Conservation (phyloP, 495 filamentous ascomycete species). For the Melanomma pulvis-pyrius region DNA sequence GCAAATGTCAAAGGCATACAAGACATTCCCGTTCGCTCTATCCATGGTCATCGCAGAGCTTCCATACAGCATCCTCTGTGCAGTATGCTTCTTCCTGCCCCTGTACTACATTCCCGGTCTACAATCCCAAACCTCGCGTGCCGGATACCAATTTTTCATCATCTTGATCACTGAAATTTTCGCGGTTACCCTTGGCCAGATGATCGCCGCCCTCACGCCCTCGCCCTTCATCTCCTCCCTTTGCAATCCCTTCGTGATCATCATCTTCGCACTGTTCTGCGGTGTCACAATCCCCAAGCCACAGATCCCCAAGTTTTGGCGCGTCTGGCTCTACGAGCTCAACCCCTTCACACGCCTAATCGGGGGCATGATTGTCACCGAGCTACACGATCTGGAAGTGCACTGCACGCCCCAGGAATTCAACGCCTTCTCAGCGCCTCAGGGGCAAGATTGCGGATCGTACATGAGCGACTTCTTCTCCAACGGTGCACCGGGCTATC, state of each 20-base stretch:
- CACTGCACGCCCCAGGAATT: conserved; percentile 59
- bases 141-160: conserved; percentile 83
- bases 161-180: conserved; percentile 76
- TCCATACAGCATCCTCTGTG: conserved; percentile 74
- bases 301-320: conserved; percentile 77
- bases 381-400: conserved; percentile 67
- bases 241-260: conserved; percentile 76
- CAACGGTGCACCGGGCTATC: conserved; percentile 66
- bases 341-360: conserved; percentile 85
- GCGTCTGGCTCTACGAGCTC: conserved; percentile 77
- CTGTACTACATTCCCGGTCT: conserved; percentile 69
- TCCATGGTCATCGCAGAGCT: conserved; percentile 75
- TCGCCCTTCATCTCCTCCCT: conserved; percentile 70
- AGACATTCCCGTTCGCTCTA: conserved; percentile 68
- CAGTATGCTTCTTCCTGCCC: conserved; percentile 72
- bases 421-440: conserved; percentile 64
- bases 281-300: conserved; percentile 77
- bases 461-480: conserved; percentile 75
- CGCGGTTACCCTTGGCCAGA: conserved; percentile 71
- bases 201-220: conserved; percentile 69
- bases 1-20: conserved; percentile 76
- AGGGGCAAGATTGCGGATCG: conserved; percentile 64
- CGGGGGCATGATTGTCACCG: conserved; percentile 74
- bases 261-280: conserved; percentile 81
- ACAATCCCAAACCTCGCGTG: conserved; percentile 56